Evolutionary conservation across 1,284 basidiomycete genomes (phyloP).

Genomic region (Tilletiopsis washingtonensis): DNA sequence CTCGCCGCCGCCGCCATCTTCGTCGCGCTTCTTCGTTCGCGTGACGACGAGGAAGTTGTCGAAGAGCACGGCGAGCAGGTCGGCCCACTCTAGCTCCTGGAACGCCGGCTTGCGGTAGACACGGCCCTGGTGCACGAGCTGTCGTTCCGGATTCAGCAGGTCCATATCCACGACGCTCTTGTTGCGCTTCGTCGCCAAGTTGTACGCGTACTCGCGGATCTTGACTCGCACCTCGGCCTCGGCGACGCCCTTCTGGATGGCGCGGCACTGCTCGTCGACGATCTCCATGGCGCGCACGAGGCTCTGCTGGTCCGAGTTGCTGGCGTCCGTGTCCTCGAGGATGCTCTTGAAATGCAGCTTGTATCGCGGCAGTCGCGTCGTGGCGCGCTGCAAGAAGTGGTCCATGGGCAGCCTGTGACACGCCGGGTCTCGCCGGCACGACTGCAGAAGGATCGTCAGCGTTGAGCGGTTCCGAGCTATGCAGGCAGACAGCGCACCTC

Average conservation of each 20-base stretch:
- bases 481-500: no score
- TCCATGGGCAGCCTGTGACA: slow-evolving; percentile 74
- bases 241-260: slow-evolving; percentile 37
- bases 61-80: slow-evolving; percentile 38
- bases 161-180: slow-evolving; percentile 34
- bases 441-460: no score
- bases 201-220: slow-evolving; percentile 34
- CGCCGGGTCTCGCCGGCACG: slow-evolving; percentile 60
- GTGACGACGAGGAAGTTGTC: slow-evolving; percentile 44
- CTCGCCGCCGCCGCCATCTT: slow-evolving; percentile 11
- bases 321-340: slow-evolving; percentile 49
- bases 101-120: slow-evolving; percentile 41
- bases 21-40: slow-evolving; percentile 26
- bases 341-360: slow-evolving; percentile 79
- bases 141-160: slow-evolving; percentile 32
- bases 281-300: slow-evolving; percentile 35
- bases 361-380: slow-evolving; percentile 82
- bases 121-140: slow-evolving; percentile 31
- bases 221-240: slow-evolving; percentile 37
- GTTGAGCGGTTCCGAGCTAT: background rate
- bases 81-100: slow-evolving; percentile 44
- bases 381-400: slow-evolving; percentile 75
- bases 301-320: slow-evolving; percentile 27
- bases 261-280: slow-evolving; percentile 42
- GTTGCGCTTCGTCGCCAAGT: slow-evolving; percentile 30